These are phyloP conservation scores for Dothistroma pini DNA, from an alignment of 2,329 filamentous ascomycete species.

Conservation along the genomic window DNA sequence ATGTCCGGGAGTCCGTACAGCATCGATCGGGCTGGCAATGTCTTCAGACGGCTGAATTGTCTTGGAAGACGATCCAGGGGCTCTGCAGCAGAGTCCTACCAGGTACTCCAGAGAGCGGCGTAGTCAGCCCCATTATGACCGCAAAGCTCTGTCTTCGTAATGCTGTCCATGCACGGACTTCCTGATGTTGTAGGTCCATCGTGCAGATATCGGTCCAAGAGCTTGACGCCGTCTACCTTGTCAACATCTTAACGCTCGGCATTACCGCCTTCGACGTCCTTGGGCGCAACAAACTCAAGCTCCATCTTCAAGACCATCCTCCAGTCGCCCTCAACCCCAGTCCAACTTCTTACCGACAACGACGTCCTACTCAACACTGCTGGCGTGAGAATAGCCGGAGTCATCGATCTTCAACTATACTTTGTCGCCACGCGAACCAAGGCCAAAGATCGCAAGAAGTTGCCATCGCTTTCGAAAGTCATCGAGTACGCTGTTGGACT, in stretches of 20 bases:
- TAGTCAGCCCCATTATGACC: constrained; percentile 42
- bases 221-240: constrained; percentile 36
- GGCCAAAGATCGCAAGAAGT: neutral
- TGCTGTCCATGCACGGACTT: too few species aligned
- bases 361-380: constrained; percentile 52
- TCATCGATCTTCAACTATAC: constrained; percentile 56
- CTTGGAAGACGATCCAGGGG: too few species aligned
- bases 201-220: neutral
- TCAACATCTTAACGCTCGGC: constrained; percentile 45
- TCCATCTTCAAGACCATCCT: constrained; percentile 41
- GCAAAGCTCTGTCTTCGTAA: too few species aligned
- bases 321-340: constrained; percentile 39
- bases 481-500: neutral
- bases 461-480: neutral
- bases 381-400: constrained; percentile 41
- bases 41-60: too few species aligned
- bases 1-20: too few species aligned
- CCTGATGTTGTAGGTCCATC: too few species aligned
- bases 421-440: constrained; percentile 43
- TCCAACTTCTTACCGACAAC: constrained; percentile 58
- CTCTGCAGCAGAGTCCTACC: too few species aligned
- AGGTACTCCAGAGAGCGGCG: constrained; percentile 20
- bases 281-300: constrained; percentile 10
- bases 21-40: too few species aligned
- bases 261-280: constrained; percentile 41